Evolutionary conservation across 2,329 filamentous ascomycete genomes (phyloP).

Genomic region (Colletotrichum lindemuthianum): DNA sequence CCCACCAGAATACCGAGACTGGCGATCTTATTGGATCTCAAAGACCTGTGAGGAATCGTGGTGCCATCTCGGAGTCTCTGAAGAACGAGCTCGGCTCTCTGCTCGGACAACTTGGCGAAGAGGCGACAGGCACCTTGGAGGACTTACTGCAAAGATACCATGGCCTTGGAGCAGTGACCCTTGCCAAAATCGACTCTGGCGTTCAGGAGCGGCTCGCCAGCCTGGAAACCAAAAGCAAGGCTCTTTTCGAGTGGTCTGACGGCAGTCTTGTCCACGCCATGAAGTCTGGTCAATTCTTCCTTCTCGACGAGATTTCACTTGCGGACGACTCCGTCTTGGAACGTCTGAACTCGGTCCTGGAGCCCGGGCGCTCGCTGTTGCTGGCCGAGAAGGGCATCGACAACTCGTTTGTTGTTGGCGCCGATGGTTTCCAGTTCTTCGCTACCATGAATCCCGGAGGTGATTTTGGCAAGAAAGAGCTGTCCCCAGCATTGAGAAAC

Average conservation of each 20-base stretch:
- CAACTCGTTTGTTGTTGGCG: slow-evolving; percentile 81
- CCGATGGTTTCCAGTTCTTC: slow-evolving; percentile 89
- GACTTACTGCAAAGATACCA: slow-evolving; percentile 70
- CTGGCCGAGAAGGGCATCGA: slow-evolving; percentile 93
- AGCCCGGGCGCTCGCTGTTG: slow-evolving; percentile 85
- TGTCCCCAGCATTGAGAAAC: slow-evolving; percentile 94
- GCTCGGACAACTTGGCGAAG: slow-evolving; percentile 53
- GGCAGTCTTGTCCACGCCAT: slow-evolving; percentile 94
- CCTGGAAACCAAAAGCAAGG: slow-evolving; percentile 73
- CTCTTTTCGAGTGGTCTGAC: slow-evolving; percentile 96
- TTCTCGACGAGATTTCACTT: slow-evolving; percentile 97
- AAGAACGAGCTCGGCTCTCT: slow-evolving; percentile 66
- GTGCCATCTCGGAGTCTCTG: slow-evolving; percentile 74
- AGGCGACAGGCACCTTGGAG: slow-evolving; percentile 57
- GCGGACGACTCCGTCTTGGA: slow-evolving; percentile 98
- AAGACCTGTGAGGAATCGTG: slow-evolving; percentile 86
- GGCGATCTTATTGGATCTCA: slow-evolving; percentile 97
- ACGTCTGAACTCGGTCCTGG: slow-evolving; percentile 93
- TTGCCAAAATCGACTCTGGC: slow-evolving; percentile 57
- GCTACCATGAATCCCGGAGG: slow-evolving; percentile 99
- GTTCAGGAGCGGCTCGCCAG: slow-evolving; percentile 58
- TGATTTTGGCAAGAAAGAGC: slow-evolving; percentile 97
- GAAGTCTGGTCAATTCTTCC: slow-evolving; percentile 88
- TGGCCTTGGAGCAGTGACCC: slow-evolving; percentile 54
- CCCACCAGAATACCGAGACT: slow-evolving; percentile 97